A percentile compares a stretch with the other conserved stretches of the same genome.
These are phyloP conservation scores for Amanita thiersii DNA, from an alignment of 768 basidiomycete species.

Conservation along the genomic window DNA sequence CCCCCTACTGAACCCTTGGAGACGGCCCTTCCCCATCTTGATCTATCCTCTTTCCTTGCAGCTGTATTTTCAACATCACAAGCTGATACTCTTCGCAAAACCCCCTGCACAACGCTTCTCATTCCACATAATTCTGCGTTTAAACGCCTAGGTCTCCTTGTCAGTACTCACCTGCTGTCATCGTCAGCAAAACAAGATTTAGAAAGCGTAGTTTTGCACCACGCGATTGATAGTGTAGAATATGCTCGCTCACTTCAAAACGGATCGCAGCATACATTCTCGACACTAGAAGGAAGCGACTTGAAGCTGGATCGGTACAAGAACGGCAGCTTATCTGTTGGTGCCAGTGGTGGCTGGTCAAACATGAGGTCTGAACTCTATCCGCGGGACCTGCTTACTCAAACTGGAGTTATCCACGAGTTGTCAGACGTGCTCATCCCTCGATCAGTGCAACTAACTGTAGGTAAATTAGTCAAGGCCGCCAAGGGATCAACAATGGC, in stretches of 20 bases:
- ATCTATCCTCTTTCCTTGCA: slow-evolving; percentile 86
- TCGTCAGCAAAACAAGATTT: slow-evolving; percentile 74
- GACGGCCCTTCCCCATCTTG: slow-evolving; percentile 74
- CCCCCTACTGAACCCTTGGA: slow-evolving; percentile 79
- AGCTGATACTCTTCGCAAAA: slow-evolving; percentile 55
- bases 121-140: slow-evolving; percentile 91
- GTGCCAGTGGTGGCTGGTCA: slow-evolving; percentile 72
- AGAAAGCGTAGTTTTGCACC: slow-evolving; percentile 80
- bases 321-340: slow-evolving; percentile 45
- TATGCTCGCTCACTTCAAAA: slow-evolving; percentile 57
- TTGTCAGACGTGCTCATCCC: slow-evolving; percentile 82
- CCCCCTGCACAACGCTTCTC: slow-evolving; percentile 71
- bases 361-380: slow-evolving; percentile 55
- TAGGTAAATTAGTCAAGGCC: slow-evolving; percentile 87
- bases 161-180: slow-evolving; percentile 79
- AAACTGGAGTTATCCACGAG: slow-evolving; percentile 88
- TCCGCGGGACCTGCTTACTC: slow-evolving; percentile 66
- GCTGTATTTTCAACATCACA: slow-evolving; percentile 82
- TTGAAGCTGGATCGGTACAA: slow-evolving; percentile 55
- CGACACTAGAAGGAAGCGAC: slow-evolving; percentile 81
- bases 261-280: slow-evolving; percentile 65
- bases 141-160: slow-evolving; percentile 72
- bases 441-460: slow-evolving; percentile 73
- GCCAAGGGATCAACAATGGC: slow-evolving; percentile 87
- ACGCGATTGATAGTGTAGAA: slow-evolving; percentile 67